Conservation (phyloP, 2,329 filamentous ascomycete species). For the Neurospora sp. region DNA sequence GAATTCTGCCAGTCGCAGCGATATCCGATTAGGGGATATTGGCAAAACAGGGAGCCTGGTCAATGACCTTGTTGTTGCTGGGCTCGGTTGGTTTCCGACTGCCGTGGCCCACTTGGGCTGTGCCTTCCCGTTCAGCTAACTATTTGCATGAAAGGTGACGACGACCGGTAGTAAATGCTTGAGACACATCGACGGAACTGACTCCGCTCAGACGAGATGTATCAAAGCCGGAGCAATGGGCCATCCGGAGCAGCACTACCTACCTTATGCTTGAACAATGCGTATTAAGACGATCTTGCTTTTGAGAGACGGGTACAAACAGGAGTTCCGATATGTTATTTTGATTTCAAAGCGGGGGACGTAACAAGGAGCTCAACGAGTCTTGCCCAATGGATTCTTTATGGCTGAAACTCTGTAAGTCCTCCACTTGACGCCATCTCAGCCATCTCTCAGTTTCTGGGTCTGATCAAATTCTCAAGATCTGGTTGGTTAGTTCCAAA, state of each 20-base stretch:
- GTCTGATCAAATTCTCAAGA: background rate
- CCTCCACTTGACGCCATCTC: background rate
- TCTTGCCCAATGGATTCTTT: background rate
- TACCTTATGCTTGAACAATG: background rate
- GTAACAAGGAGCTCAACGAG: background rate
- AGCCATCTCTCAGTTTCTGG: background rate
- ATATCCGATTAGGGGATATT: background rate
- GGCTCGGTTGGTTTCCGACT: background rate
- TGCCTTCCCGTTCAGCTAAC: background rate
- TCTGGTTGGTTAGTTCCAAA: background rate
- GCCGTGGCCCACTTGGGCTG: background rate
- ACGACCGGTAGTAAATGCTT: background rate
- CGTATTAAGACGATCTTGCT: background rate
- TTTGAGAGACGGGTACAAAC: background rate
- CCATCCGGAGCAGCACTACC: background rate
- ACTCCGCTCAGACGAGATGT: background rate
- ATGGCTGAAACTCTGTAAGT: background rate
- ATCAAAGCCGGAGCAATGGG: background rate
- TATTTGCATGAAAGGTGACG: background rate
- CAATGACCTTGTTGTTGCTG: background rate
- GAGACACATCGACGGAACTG: background rate
- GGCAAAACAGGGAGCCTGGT: background rate
- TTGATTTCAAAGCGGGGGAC: background rate
- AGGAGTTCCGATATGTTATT: background rate
- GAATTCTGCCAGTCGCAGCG: background rate